Evolutionary conservation across 192 early-diverging fungal species (phyloP), one percentile per base, ranked within the genome.

Genomic region (Dispira simplex): DNA sequence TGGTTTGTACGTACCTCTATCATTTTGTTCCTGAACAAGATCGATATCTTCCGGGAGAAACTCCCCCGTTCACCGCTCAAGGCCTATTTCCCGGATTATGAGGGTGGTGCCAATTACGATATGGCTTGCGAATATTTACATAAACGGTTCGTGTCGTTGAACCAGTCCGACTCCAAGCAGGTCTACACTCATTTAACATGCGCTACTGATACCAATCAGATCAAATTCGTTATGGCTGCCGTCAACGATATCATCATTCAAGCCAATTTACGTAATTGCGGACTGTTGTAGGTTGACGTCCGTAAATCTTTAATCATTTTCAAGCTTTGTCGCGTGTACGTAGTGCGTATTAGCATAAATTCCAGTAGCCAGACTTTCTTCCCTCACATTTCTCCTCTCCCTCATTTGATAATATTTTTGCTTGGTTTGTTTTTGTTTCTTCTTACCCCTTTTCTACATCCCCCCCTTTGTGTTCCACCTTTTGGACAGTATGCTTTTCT

Each of bases 1-100:
- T 95, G 93, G 95, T 98, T 98, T 63, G 86, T 89, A 43, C 90
- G 91, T 68, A 98, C 95, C 2, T 93, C 92, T n/a, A 93, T 98
- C 39, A 98, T 98, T 69, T 78, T 98, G 51, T 98, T 98, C 84
- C 77, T 98, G 55, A 98, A 98, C 84, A 98, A 98, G 77, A 92
- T 98, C 66, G 95, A 98, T 79, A 79, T 92, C 27, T 95, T 98
- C 81, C 82, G 79, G 63, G 85, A 91, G 67, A 98, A 98, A 77
- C 75, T 98, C 58, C 82, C 82, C 39, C 73, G 75, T 45, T 88
- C 84, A 18, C 90, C 93, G 25, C 81, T 98, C 81, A 65, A 71
- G 32, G 84, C 89, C 59, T 98, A 88, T 74, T 98, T 98, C 80
- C 80, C 85, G 0, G 95, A 98, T 70, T 98, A 86, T 70, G 77